These are phyloP conservation scores for Zarea fungicola DNA, from an alignment of 2,329 filamentous ascomycete genomes.

Conservation along the genomic window DNA sequence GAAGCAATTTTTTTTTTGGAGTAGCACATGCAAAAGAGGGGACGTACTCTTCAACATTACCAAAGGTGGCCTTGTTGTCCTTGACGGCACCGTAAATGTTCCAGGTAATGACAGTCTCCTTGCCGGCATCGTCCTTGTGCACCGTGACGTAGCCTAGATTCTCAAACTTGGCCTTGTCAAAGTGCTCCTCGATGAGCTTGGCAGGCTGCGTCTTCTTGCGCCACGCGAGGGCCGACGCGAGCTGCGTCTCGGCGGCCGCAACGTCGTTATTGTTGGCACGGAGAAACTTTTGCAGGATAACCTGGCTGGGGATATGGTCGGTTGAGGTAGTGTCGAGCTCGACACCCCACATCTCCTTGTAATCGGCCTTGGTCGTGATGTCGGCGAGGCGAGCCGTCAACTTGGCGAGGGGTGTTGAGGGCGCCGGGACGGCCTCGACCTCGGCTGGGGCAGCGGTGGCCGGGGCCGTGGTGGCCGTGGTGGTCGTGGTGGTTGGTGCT, in stretches of 20 bases:
- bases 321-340: constrained; percentile 50
- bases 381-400: constrained; percentile 54
- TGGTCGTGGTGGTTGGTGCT: constrained; percentile 15
- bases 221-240: constrained; percentile 76
- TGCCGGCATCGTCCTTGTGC: constrained; percentile 52
- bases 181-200: constrained; percentile 58
- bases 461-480: constrained; percentile 12
- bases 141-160: constrained; percentile 75
- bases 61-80: constrained; percentile 77
- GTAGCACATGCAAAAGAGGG: neutral
- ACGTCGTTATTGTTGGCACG: constrained; percentile 80
- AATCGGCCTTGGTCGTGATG: constrained; percentile 51
- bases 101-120: constrained; percentile 72
- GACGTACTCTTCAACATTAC: constrained; percentile 70
- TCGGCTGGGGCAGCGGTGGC: constrained; percentile 6
- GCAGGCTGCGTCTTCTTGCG: constrained; percentile 70
- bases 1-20: neutral
- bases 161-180: constrained; percentile 64
- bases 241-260: constrained; percentile 68
- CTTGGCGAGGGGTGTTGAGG: constrained; percentile 40
- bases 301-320: constrained; percentile 65
- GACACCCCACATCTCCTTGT: constrained; percentile 86
- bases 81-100: constrained; percentile 90
- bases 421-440: neutral
- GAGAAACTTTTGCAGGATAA: constrained; percentile 89